phyloP scores from a whole-genome alignment of 345 rosid genomes.

The Boechera divaricarpa region DNA sequence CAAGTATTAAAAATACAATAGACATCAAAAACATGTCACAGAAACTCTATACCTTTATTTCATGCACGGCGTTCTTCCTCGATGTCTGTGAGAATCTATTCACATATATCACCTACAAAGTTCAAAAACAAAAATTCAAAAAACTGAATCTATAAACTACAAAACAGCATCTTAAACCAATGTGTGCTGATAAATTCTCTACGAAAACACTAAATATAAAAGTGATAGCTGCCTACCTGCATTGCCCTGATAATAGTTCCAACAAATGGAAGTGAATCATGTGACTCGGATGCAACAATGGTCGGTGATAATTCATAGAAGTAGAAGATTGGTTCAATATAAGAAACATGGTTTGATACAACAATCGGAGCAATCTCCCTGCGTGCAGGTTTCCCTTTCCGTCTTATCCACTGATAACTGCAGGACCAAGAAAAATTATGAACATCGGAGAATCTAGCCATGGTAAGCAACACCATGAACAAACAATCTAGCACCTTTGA shows the following conservation, averaged over 20 bases:
- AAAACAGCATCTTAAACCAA: neutral
- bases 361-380: slow-evolving; percentile 88
- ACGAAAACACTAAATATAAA: neutral
- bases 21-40: slow-evolving; percentile 36
- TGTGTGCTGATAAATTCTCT: neutral
- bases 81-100: slow-evolving; percentile 82
- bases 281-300: slow-evolving; percentile 92
- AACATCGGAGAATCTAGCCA: slow-evolving; percentile 8
- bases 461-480: neutral
- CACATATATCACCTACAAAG: slow-evolving; percentile 94
- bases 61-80: slow-evolving; percentile 84
- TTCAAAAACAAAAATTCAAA: neutral
- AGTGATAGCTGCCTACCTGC: slow-evolving; percentile 61
- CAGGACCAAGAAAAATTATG: slow-evolving; percentile 11
- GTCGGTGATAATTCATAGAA: slow-evolving; percentile 93
- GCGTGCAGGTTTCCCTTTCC: slow-evolving; percentile 91
- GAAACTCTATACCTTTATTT: slow-evolving; percentile 89
- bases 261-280: slow-evolving; percentile 89
- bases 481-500: neutral
- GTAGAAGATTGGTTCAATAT: slow-evolving; percentile 89
- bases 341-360: slow-evolving; percentile 94
- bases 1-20: neutral
- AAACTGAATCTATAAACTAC: neutral
- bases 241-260: slow-evolving; percentile 98
- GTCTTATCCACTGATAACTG: slow-evolving; percentile 94